phyloP scores from a whole-genome alignment of 1,284 basidiomycete species.

The Prillingera fragicola region DNA sequence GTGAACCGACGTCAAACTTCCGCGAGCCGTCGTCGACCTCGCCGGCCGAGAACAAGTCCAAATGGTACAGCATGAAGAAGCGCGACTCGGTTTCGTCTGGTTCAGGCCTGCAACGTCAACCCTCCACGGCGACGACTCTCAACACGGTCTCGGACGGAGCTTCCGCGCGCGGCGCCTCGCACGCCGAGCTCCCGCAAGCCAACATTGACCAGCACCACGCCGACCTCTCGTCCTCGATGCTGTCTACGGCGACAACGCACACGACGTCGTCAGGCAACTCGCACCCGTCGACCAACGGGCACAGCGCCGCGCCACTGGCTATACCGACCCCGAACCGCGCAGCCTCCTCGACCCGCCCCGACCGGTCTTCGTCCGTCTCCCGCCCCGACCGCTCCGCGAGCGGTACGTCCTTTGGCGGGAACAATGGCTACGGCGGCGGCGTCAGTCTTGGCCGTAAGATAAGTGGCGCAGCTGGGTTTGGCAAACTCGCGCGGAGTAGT shows the following conservation, averaged over 20 bases:
- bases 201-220: too few species aligned
- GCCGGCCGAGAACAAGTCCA: neutral
- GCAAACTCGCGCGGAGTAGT: slow-evolving; percentile 34
- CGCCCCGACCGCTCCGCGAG: neutral
- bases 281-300: too few species aligned
- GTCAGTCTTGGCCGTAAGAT: slow-evolving; percentile 10
- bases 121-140: slow-evolving; percentile 12
- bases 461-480: slow-evolving; percentile 16
- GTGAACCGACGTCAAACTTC: slow-evolving; percentile 1
- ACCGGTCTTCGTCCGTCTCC: neutral
- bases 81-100: slow-evolving; percentile 1
- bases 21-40: neutral
- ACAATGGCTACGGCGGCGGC: slow-evolving; percentile 10
- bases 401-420: neutral
- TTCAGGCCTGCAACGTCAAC: slow-evolving; percentile 3
- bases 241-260: slow-evolving; percentile 1
- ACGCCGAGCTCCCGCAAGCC: neutral
- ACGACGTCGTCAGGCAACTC: too few species aligned
- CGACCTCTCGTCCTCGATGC: slow-evolving; percentile 8
- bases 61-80: slow-evolving; percentile 14
- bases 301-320: too few species aligned
- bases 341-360: neutral
- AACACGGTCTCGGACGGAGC: slow-evolving; percentile 3
- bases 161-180: neutral
- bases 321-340: neutral